These are phyloP conservation scores for Penicillium sp. DNA, from an alignment of 2,329 filamentous ascomycete species.

Conservation along the genomic window DNA sequence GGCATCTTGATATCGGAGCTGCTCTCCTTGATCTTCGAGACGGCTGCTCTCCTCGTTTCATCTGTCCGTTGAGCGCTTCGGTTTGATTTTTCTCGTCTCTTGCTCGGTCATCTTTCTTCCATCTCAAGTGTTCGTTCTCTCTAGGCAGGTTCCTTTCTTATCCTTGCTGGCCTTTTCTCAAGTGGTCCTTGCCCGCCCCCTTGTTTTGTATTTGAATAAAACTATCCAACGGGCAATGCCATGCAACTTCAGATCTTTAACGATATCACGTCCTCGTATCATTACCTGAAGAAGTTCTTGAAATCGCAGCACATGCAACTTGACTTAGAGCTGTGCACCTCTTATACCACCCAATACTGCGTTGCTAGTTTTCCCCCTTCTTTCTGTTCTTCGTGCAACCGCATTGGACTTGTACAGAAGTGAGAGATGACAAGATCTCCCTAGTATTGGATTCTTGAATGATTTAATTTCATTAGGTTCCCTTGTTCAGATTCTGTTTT, in stretches of 20 bases:
- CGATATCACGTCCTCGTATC: neutral
- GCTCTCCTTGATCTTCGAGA: slow-evolving; percentile 15
- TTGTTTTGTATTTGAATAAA: slow-evolving; percentile 20
- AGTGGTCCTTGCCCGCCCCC: slow-evolving; percentile 22
- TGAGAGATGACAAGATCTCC: too few species aligned
- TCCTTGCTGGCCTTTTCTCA: slow-evolving; percentile 21
- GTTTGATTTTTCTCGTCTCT: slow-evolving; percentile 26
- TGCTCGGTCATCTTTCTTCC: slow-evolving; percentile 24
- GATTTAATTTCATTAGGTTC: too few species aligned
- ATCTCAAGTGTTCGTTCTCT: slow-evolving; percentile 30
- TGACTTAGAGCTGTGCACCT: too few species aligned
- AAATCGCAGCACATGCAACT: too few species aligned
- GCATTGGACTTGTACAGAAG: too few species aligned
- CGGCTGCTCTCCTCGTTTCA: slow-evolving; percentile 13
- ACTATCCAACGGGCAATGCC: slow-evolving; percentile 19
- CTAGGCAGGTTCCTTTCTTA: slow-evolving; percentile 33
- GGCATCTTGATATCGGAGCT: slow-evolving; percentile 25
- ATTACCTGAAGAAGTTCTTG: too few species aligned
- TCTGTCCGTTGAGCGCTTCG: slow-evolving; percentile 32
- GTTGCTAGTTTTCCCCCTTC: too few species aligned
- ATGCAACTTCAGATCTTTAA: neutral
- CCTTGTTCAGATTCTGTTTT: too few species aligned
- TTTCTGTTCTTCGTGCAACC: too few species aligned
- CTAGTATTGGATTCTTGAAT: too few species aligned
- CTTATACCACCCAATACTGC: too few species aligned